Evolutionary conservation across 192 early-diverging fungal genomes (phyloP).

Genomic region (Phycomyces blakesleeanus): DNA sequence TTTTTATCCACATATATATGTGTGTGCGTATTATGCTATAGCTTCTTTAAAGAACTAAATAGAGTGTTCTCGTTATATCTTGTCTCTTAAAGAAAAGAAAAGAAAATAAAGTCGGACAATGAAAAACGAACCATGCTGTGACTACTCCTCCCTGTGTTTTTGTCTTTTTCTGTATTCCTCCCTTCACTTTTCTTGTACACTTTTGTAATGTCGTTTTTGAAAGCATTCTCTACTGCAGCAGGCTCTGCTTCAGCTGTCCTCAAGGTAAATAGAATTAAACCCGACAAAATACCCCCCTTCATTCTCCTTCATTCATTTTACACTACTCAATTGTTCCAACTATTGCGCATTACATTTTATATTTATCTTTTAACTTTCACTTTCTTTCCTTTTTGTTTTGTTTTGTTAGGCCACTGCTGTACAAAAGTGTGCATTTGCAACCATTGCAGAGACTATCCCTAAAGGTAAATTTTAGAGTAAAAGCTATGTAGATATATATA

Average conservation of each 20-base stretch:
- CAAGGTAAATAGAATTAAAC: constrained; percentile 8
- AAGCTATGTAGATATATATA: not conserved
- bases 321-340: not conserved
- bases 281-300: no score
- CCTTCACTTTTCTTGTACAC: not conserved
- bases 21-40: no score
- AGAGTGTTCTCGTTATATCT: no score
- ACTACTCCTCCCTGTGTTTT: no score
- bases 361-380: not conserved
- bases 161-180: no score
- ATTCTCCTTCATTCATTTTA: no score
- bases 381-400: not conserved
- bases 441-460: constrained; percentile 6
- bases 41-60: no score
- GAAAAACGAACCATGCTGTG: no score
- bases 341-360: not conserved
- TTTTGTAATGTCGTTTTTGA: constrained; percentile 13
- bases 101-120: no score
- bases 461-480: constrained; percentile 1
- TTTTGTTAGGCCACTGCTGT: not conserved
- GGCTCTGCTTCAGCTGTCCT: not conserved
- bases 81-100: no score
- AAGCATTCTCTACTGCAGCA: constrained; percentile 2
- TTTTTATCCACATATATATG: no score
- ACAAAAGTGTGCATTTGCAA: constrained; percentile 14